These are phyloP conservation scores for Cryptococcus sp. DNA, from an alignment of 1,284 basidiomycete species.

Conservation along the genomic window DNA sequence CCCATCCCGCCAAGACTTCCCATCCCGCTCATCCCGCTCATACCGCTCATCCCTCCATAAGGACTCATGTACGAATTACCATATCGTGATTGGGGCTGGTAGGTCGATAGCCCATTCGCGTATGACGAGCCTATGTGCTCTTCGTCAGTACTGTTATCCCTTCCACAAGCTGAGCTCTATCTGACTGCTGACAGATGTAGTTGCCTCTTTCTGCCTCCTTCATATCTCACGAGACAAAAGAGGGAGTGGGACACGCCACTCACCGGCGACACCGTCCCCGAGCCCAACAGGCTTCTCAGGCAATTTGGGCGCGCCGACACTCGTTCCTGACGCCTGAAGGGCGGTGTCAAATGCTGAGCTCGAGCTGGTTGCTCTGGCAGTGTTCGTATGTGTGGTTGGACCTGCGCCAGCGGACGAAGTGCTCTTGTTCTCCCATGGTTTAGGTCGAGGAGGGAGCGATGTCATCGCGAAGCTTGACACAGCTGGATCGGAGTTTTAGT, in stretches of 20 bases:
- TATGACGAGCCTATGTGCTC: neutral
- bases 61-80: slow-evolving; percentile 12
- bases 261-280: slow-evolving; percentile 8
- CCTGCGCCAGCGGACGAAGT: slow-evolving; percentile 21
- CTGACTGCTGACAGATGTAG: too few species aligned
- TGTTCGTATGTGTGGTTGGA: slow-evolving; percentile 14
- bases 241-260: neutral
- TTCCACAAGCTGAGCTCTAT: too few species aligned
- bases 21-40: slow-evolving; percentile 11
- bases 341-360: slow-evolving; percentile 31
- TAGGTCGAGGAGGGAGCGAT: slow-evolving; percentile 44
- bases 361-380: neutral
- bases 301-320: slow-evolving; percentile 33
- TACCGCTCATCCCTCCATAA: slow-evolving; percentile 15
- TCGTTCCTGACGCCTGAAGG: slow-evolving; percentile 18
- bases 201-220: too few species aligned
- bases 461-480: slow-evolving; percentile 21
- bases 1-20: slow-evolving; percentile 48
- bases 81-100: slow-evolving; percentile 11
- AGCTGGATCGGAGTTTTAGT: too few species aligned
- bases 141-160: neutral
- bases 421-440: slow-evolving; percentile 44
- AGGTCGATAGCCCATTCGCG: neutral
- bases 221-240: neutral
- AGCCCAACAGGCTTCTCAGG: slow-evolving; percentile 45